Evolutionary conservation across 2,329 filamentous ascomycete species (phyloP), one percentile per base, ranked within the genome.

Genomic region (Pseudogymnoascus sp.): DNA sequence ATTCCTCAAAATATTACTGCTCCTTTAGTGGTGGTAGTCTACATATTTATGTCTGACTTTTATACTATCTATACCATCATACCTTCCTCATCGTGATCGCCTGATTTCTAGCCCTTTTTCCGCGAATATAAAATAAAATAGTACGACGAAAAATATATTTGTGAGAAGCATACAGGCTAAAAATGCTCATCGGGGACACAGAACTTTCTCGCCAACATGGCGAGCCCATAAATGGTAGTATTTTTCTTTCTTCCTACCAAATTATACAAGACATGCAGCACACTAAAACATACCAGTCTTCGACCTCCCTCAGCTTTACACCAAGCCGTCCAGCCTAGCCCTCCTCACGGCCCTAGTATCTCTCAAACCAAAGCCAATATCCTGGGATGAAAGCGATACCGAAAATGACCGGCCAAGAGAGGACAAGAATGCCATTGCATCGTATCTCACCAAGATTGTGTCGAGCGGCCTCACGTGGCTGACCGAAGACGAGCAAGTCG

Each of bases 271-370:
- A 50, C 1, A 50, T 16, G n/a, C n/a, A n/a, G 1, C 24, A n/a
- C 7, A 50, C 24, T 63, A 11, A 59, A 14, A 66, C 59, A 37
- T 37, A 4, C 64, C 70, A 87, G 86, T 86, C 64, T 78, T 88
- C 64, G 89, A 93, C 71, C 84, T 96, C 26, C 91, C 92, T n/a
- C 90, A 92, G 71, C 81, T 93, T 66, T 91, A 92, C 82, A 84
- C 88, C 70, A 88, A 85, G 71, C 93, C 93, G 6, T 79, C 85
- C 19, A 87, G 84, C 64, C 76, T 79, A 33, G 79, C 82, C 4
- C 81, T 97, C 53, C 76, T 91, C 60, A 76, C 80, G 26, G 84
- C 85, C 26, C 83, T 97, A n/a, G 76, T 83, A 35, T 77, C 84
- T 28, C 81, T 96, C 37, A 82, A 84, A 64, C 77, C 89, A 37